These are phyloP conservation scores for Brassica carinata DNA, from an alignment of 345 rosid genomes.

Conservation along the genomic window DNA sequence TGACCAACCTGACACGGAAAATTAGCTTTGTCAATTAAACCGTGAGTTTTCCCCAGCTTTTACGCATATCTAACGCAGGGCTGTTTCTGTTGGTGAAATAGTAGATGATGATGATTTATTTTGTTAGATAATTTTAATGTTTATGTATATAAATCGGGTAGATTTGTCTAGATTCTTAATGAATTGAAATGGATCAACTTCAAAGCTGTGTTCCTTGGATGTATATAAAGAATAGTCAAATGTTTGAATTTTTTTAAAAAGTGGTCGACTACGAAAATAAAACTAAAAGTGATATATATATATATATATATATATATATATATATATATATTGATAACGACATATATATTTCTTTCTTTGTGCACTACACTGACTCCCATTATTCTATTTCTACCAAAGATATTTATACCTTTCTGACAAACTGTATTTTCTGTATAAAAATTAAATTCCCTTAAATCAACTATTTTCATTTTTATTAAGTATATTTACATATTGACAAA, in stretches of 20 bases:
- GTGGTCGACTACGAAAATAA: constrained; percentile 10
- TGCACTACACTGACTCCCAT: background rate
- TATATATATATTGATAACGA: no score
- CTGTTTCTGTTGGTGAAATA: background rate
- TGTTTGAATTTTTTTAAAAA: background rate
- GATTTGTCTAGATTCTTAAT: constrained; percentile 8
- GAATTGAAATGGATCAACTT: constrained; percentile 8
- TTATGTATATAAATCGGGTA: background rate
- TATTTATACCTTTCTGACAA: background rate
- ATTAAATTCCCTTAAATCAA: background rate
- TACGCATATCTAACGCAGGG: background rate
- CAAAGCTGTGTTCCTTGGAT: constrained; percentile 9
- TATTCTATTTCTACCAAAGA: background rate
- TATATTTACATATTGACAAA: background rate
- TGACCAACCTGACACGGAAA: constrained; percentile 70
- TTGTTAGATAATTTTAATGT: background rate
- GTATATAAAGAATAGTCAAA: constrained; percentile 28
- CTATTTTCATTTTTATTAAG: background rate
- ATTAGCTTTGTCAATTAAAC: constrained; percentile 31
- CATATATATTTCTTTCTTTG: background rate
- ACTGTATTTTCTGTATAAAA: background rate
- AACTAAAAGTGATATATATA: constrained; percentile 2
- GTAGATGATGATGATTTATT: no score
- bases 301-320: no score
- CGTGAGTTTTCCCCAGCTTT: constrained; percentile 29